A percentile compares a stretch with the other conserved stretches of the same genome.
Evolutionary conservation across 2,329 filamentous ascomycete species (phyloP).

Genomic region (Alternaria sp.): DNA sequence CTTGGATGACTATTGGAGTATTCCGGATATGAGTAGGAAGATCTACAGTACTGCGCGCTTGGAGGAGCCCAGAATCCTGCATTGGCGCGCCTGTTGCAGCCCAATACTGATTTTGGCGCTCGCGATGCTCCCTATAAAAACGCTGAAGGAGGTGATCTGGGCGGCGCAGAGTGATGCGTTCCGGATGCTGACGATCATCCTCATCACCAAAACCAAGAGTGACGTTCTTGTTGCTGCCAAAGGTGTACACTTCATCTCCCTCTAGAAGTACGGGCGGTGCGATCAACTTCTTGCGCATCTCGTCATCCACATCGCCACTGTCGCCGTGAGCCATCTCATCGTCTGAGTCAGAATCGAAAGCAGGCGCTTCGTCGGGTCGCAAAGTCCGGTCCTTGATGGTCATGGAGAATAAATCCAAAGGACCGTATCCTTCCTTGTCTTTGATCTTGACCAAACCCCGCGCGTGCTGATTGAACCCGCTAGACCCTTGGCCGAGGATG

Average conservation of each 20-base stretch:
- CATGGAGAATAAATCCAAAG: conserved; percentile 88
- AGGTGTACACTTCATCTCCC: conserved; percentile 89
- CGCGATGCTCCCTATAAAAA: conserved; percentile 73
- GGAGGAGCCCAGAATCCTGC: conserved; percentile 28
- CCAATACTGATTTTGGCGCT: conserved; percentile 51
- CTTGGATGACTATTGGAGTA: conserved; percentile 75
- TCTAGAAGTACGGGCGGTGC: conserved; percentile 50
- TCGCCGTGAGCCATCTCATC: conserved; percentile 54
- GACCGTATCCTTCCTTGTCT: conserved; percentile 91
- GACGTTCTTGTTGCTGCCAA: conserved; percentile 95
- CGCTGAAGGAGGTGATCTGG: conserved; percentile 77
- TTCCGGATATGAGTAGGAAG: conserved; percentile 77
- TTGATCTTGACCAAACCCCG: conserved; percentile 91
- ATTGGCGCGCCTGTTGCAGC: conserved; percentile 42
- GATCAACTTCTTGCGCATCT: conserved; percentile 31
- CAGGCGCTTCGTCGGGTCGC: conserved; percentile 45
- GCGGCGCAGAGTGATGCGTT: conserved; percentile 77
- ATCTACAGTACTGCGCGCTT: conserved; percentile 55
- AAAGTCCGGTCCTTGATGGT: conserved; percentile 83
- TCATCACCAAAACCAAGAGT: conserved; percentile 94
- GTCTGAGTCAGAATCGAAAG: conserved; percentile 58
- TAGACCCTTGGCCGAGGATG: conserved; percentile 65
- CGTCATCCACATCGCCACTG: conserved; percentile 52
- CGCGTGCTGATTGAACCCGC: conserved; percentile 65
- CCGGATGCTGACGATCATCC: conserved; percentile 91